phyloP scores from a whole-genome alignment of 1,284 basidiomycete species.

The Ustilago sp. region DNA sequence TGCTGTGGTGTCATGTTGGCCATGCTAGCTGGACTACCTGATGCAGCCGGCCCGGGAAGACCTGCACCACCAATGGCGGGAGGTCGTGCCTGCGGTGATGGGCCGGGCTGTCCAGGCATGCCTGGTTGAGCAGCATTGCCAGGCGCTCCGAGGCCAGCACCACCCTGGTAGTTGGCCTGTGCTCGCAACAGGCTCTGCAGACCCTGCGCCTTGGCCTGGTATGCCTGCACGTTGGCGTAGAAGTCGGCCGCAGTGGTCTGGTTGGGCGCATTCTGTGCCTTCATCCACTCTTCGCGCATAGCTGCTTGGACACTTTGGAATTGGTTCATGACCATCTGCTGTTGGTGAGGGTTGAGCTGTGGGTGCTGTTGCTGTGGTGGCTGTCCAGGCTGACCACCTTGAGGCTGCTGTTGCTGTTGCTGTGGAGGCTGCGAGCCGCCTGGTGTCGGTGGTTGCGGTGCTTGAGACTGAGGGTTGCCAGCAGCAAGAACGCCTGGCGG shows the following conservation, averaged over 20 bases:
- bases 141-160: constrained; percentile 15
- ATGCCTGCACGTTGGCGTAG: constrained; percentile 59
- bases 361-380: constrained; percentile 48
- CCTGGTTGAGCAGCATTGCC: constrained; percentile 35
- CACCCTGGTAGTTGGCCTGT: constrained; percentile 52
- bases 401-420: constrained; percentile 26
- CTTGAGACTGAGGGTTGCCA: constrained; percentile 25
- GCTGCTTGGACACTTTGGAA: constrained; percentile 60
- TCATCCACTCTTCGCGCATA: constrained; percentile 62
- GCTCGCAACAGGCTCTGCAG: constrained; percentile 56
- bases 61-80: constrained; percentile 32
- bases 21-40: constrained; percentile 46
- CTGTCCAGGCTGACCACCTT: constrained; percentile 29
- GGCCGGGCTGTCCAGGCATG: constrained; percentile 42
- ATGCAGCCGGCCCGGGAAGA: constrained; percentile 22
- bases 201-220: constrained; percentile 59
- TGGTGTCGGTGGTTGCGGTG: constrained; percentile 35
- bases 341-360: constrained; percentile 62
- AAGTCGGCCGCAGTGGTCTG: constrained; percentile 59
- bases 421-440: constrained; percentile 26
- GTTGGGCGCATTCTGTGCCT: constrained; percentile 61
- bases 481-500: constrained; percentile 27
- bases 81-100: constrained; percentile 37
- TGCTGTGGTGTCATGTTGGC: constrained; percentile 51
- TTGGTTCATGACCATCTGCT: constrained; percentile 62